Conservation (phyloP, 257 asterid species). For the Ligustrum vulgare region DNA sequence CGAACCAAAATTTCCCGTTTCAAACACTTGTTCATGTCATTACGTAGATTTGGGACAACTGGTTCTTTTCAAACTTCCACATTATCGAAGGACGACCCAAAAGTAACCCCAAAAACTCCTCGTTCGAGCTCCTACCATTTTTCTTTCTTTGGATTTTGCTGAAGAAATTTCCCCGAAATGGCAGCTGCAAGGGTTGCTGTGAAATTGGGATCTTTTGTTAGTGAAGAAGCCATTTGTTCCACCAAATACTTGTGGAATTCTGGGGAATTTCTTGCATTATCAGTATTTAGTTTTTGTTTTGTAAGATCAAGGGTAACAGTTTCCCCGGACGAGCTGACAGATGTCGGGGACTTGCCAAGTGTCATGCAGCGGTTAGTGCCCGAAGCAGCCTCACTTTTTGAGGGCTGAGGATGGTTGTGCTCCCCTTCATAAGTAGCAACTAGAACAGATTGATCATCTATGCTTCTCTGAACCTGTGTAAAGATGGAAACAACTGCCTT, state of each 20-base stretch:
- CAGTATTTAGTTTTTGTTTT: slow-evolving; percentile 33
- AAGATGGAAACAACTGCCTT: not conserved
- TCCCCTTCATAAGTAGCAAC: slow-evolving; percentile 94
- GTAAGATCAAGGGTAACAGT: slow-evolving; percentile 69
- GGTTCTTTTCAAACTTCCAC: slow-evolving; percentile 14
- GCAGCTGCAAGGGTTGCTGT: slow-evolving; percentile 85
- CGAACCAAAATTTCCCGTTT: not conserved
- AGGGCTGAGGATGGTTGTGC: slow-evolving; percentile 71
- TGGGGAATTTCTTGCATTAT: slow-evolving; percentile 31
- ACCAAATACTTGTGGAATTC: slow-evolving; percentile 52
- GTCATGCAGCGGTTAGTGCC: slow-evolving; percentile 30
- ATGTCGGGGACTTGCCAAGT: slow-evolving; percentile 36
- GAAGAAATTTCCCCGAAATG: slow-evolving; percentile 68
- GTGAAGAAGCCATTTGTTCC: slow-evolving; percentile 83
- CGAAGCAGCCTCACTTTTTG: slow-evolving; percentile 46
- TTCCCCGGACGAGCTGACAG: slow-evolving; percentile 36
- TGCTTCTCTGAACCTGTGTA: slow-evolving; percentile 71
- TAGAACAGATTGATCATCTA: slow-evolving; percentile 66
- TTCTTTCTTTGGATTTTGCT: slow-evolving; percentile 34
- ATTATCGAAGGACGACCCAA: slow-evolving; percentile 13
- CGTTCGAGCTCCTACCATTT: slow-evolving; percentile 23
- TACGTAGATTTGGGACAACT: slow-evolving; percentile 11
- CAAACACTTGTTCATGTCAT: not conserved
- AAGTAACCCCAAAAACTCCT: slow-evolving; percentile 17
- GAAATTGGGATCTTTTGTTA: slow-evolving; percentile 78